Percentiles rank a stretch among this genome's conserved stretches.
phyloP scores from a whole-genome alignment of 2,329 filamentous ascomycete genomes.

The Diaporthe vexans region DNA sequence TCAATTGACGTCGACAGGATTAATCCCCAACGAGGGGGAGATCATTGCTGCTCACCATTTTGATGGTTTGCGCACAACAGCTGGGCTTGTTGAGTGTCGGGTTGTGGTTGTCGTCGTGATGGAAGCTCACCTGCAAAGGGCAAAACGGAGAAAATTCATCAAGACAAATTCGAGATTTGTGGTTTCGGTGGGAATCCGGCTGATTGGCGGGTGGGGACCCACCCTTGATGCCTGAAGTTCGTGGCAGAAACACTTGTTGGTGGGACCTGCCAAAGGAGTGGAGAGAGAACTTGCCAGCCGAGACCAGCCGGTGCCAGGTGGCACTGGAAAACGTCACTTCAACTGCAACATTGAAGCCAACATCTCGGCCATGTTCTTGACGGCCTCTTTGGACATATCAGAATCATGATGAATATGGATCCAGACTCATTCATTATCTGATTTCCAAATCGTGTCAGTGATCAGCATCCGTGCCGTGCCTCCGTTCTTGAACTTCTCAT shows the following conservation, averaged over 20 bases:
- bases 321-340: rapidly evolving
- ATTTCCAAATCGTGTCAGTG: neutral
- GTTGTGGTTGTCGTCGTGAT: conserved; percentile 41
- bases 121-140: conserved; percentile 31
- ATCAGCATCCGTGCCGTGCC: neutral
- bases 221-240: conserved; percentile 22
- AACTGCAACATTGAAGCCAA: neutral
- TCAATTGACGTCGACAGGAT: conserved; percentile 43
- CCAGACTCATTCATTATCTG: neutral
- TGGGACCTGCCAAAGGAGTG: neutral
- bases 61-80: conserved; percentile 66
- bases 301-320: neutral
- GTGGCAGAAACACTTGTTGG: neutral
- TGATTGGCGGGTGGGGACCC: conserved; percentile 37
- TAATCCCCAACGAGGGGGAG: conserved; percentile 29
- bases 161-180: conserved; percentile 37
- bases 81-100: conserved; percentile 42
- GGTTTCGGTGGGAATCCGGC: conserved; percentile 40
- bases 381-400: no score
- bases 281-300: neutral
- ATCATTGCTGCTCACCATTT: conserved; percentile 60
- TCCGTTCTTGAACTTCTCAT: neutral
- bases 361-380: neutral
- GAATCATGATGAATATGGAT: no score
- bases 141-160: conserved; percentile 40